phyloP scores from a whole-genome alignment of 345 rosid genomes.

The Hypericum androsaemum region DNA sequence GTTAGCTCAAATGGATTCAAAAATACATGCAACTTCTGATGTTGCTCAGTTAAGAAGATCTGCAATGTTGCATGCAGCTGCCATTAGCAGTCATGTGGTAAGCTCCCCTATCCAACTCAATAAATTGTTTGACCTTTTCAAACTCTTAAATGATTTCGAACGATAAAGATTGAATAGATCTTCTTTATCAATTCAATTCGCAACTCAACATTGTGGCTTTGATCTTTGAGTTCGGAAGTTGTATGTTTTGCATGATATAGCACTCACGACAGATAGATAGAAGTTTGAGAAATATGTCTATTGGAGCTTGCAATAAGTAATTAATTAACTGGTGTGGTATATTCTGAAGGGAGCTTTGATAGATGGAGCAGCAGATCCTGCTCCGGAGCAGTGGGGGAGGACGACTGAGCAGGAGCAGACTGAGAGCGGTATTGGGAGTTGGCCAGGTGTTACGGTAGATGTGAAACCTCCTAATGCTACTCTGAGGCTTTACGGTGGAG shows the following conservation, averaged over 20 bases:
- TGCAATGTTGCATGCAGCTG: slow-evolving; percentile 78
- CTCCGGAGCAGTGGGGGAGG: slow-evolving; percentile 97
- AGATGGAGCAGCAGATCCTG: slow-evolving; percentile 98
- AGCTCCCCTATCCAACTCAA: slow-evolving; percentile 14
- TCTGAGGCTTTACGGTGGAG: slow-evolving; percentile 93
- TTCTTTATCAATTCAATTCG: too few species aligned
- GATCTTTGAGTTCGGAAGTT: too few species aligned
- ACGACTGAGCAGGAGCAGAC: slow-evolving; percentile 76
- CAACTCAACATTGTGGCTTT: too few species aligned
- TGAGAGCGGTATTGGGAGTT: slow-evolving; percentile 81
- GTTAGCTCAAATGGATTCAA: slow-evolving; percentile 56
- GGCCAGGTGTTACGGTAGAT: slow-evolving; percentile 78
- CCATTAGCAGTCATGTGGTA: slow-evolving; percentile 83
- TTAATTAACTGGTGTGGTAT: too few species aligned
- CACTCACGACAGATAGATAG: too few species aligned
- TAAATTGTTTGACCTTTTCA: neutral
- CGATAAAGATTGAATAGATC: too few species aligned
- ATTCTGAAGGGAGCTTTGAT: slow-evolving; percentile 60
- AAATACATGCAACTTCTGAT: slow-evolving; percentile 81
- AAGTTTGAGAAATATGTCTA: too few species aligned
- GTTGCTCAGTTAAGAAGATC: slow-evolving; percentile 78
- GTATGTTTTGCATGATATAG: too few species aligned
- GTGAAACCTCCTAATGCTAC: slow-evolving; percentile 85
- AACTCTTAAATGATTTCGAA: neutral
- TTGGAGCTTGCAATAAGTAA: too few species aligned